Percentiles rank a stretch among this genome's conserved stretches.
Conservation (phyloP, 1,284 basidiomycete species). For the Grifola frondosa region DNA sequence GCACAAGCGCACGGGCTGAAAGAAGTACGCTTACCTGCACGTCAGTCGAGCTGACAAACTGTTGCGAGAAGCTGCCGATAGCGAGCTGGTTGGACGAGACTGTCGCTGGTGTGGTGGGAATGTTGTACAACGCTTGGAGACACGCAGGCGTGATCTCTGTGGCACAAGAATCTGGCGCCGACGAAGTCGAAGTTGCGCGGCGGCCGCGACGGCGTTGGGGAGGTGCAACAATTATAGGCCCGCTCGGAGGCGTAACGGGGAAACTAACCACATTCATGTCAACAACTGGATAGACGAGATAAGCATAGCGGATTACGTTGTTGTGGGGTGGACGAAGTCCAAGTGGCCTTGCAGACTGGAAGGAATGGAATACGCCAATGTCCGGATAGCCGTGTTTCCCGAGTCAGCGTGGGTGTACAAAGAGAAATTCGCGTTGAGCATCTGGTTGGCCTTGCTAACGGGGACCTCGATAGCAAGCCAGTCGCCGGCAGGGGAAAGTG, state of each 20-base stretch:
- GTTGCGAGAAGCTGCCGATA: slow-evolving; percentile 55
- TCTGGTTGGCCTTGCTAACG: slow-evolving; percentile 35
- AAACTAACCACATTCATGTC: slow-evolving; percentile 10
- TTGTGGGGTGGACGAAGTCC: slow-evolving; percentile 41
- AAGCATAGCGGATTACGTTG: slow-evolving; percentile 18
- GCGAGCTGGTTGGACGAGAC: slow-evolving; percentile 48
- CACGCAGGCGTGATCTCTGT: slow-evolving; percentile 51
- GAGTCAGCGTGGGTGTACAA: slow-evolving; percentile 35
- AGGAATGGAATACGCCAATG: slow-evolving; percentile 43
- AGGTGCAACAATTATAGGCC: slow-evolving; percentile 6
- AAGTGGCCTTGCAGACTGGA: slow-evolving; percentile 34
- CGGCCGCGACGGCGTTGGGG: slow-evolving; percentile 6
- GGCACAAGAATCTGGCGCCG: slow-evolving; percentile 18
- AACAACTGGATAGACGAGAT: slow-evolving; percentile 18
- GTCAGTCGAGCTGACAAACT: slow-evolving; percentile 52
- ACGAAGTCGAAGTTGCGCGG: slow-evolving; percentile 16
- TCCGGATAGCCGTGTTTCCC: slow-evolving; percentile 33
- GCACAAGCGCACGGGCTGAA: background rate
- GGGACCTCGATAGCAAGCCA: slow-evolving; percentile 23
- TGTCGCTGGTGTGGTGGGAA: slow-evolving; percentile 44
- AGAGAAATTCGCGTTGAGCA: slow-evolving; percentile 39
- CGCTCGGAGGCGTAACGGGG: slow-evolving; percentile 9
- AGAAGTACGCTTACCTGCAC: slow-evolving; percentile 33
- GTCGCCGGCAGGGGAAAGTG: slow-evolving; percentile 29
- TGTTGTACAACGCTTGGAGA: slow-evolving; percentile 52